phyloP scores from a whole-genome alignment of 1,139 yeast species.

The Hemisphaericaspora xylanilytica region DNA sequence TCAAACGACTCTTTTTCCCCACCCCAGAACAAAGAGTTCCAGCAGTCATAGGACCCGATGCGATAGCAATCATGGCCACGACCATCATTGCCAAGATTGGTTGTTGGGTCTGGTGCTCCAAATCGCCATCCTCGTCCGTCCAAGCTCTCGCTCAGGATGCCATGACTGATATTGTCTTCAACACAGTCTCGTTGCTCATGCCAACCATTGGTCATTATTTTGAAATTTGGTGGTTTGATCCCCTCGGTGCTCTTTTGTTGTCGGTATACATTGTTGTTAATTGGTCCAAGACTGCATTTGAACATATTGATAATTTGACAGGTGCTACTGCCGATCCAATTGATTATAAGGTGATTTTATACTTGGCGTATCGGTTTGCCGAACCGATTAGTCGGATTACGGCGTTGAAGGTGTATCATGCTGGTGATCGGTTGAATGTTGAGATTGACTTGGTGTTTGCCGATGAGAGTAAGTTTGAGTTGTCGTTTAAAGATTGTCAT shows the following conservation, averaged over 20 bases:
- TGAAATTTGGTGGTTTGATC: slow-evolving; percentile 66
- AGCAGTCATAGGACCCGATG: slow-evolving; percentile 52
- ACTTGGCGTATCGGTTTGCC: slow-evolving; percentile 67
- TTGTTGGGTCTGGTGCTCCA: slow-evolving; percentile 65
- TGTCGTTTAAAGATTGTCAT: slow-evolving; percentile 65
- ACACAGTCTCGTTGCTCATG: slow-evolving; percentile 64
- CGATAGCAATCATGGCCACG: slow-evolving; percentile 57
- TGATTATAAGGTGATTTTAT: slow-evolving; percentile 65
- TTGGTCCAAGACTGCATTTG: slow-evolving; percentile 66
- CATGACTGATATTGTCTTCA: slow-evolving; percentile 71
- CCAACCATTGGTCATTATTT: slow-evolving; percentile 58
- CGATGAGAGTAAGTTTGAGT: slow-evolving; percentile 42
- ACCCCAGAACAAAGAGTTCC: slow-evolving; percentile 31
- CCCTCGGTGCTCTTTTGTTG: slow-evolving; percentile 65
- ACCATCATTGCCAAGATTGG: slow-evolving; percentile 61
- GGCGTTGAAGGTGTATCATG: slow-evolving; percentile 70
- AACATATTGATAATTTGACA: slow-evolving; percentile 70
- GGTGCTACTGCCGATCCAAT: slow-evolving; percentile 67
- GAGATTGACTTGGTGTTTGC: slow-evolving; percentile 72
- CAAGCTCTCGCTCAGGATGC: slow-evolving; percentile 85
- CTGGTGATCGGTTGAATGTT: slow-evolving; percentile 73
- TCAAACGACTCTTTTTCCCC: slow-evolving; percentile 32
- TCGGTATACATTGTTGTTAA: slow-evolving; percentile 61
- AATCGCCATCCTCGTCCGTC: slow-evolving; percentile 64
- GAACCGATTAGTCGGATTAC: slow-evolving; percentile 65